Conservation (phyloP, 2,329 filamentous ascomycete species). For the Thelonectria blattea region DNA sequence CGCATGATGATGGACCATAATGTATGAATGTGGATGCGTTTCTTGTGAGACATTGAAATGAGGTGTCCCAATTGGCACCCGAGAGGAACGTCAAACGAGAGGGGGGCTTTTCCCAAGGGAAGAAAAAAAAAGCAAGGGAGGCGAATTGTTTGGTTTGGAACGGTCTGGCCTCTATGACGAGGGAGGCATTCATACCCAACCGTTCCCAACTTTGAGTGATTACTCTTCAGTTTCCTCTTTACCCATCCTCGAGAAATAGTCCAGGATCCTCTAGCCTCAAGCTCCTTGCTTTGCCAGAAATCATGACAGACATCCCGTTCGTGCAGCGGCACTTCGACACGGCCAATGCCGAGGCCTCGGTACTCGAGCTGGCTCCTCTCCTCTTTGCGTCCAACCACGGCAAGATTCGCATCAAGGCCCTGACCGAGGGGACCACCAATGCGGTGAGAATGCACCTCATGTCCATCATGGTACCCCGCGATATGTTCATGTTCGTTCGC, state of each 20-base stretch:
- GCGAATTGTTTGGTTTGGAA: neutral
- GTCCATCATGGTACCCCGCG: neutral
- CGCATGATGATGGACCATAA: neutral
- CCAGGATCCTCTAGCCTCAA: neutral
- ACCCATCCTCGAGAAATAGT: neutral
- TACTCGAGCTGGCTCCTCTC: slow-evolving; percentile 14
- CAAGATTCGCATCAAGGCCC: slow-evolving; percentile 12
- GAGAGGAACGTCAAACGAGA: neutral
- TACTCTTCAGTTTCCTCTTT: neutral
- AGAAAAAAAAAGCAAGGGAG: neutral
- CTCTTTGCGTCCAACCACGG: slow-evolving; percentile 21
- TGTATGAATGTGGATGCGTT: neutral
- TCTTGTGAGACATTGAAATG: neutral
- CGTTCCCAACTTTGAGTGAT: neutral
- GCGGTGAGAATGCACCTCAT: slow-evolving; percentile 18
- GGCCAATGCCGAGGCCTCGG: slow-evolving; percentile 21
- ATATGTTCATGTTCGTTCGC: neutral
- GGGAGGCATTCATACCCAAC: neutral
- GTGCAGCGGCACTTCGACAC: slow-evolving; percentile 24
- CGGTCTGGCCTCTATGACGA: neutral
- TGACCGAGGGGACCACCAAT: slow-evolving; percentile 32
- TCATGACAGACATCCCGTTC: slow-evolving; percentile 16
- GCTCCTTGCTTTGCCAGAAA: neutral
- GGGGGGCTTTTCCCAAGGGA: neutral
- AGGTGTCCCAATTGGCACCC: neutral